Evolutionary conservation across 1,284 basidiomycete species (phyloP), one percentile per base, ranked within the genome.

Genomic region (Naganishia liquefaciens): DNA sequence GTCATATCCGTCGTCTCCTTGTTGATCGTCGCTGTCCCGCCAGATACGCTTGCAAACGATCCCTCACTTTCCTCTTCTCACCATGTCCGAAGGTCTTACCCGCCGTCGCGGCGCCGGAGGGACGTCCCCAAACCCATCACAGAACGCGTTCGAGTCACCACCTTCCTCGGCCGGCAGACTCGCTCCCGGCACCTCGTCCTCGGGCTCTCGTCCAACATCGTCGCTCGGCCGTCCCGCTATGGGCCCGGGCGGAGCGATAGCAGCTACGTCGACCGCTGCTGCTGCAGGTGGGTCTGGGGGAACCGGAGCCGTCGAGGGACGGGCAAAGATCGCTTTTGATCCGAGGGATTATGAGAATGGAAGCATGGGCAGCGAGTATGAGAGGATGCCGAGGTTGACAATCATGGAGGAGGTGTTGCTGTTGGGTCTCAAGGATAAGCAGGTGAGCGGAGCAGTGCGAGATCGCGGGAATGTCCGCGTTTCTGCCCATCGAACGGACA

Each of bases 361-460:
- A 54, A 49, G 43, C 23, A 66, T 66, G 64, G 81, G 80, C 0
- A 85, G 84, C 53, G 91, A 96, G 77, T 85, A 87, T 64, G 82
- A 81, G 42, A 86, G 86, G 75, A 85, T 89, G 77, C 96, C 95
- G 0, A 84, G 84, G 67, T 81, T 99, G 71, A 99, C 95, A 10
- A 85, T 99, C 64, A 92, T 99, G 90, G 95, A 99, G 80, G 96
- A 99, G 80, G 87, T 99, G 19, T 80, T 99, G 62, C 79, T 99
- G 62, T 81, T 99, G 17, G 95, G 96, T 1, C 81, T 93, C 23
- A 90, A 94, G 74, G 92, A 95, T 72, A 92, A 95, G 76, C 94
- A 94, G 84, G 91, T 87, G 65, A 46, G 79, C 74, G 19, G 5
- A 2, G 19, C 46, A 43, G 19, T 11, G 92, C 13, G 42, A 52